Base-by-base conservation (phyloP, 768 basidiomycete genomes). In the Amanita pseudoporphyria region DNA sequence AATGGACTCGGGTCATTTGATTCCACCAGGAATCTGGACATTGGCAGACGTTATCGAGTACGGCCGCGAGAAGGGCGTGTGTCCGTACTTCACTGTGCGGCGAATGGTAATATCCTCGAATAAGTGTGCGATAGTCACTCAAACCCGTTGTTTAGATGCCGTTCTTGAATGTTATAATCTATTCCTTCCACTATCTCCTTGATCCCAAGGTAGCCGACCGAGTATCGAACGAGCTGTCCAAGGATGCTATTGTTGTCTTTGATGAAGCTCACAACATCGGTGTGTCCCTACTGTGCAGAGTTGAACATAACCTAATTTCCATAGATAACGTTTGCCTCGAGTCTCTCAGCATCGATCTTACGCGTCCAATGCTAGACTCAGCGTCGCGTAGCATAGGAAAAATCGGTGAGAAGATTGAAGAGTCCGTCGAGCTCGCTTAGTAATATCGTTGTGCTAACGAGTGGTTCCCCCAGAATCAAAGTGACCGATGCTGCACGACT, bases 241-340 rank as follows among this genome's bases (percentile, higher is more conserved):
- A 97, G 60, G 96, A 99, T 63, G 86, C 92, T 26, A 99, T 99
- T 47, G 93, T 99, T 33, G 96, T 99, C 1, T 99, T 99, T 60
- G 96, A 99, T 60, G 96, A 99, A 62, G 96, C 96, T 13, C 96
- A 99, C 66, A 99, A 99, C 63, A 99, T 99, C 45, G 94, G 94
- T 93, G 57, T 50, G 74, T 30, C 47, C 45, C 30, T 35, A 18
- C 18, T 22, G 16, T n/a, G 21, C 22, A 12, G 26, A 28, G 21
- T 36, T 31, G 21, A 9, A 10, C 21, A 14, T 19, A 2, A 28
- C 43, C 19, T 36, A 30, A 31, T 59, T 37, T 49, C 28, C 78
- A 79, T 56, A 98, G 95, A 99, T 61, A 99, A 99, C 63, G 96
- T 99, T 40, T 99, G 96, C 66, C 95, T 99, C 60, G 96, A 99